Evolutionary conservation across 148 eudicot genomes (phyloP), one percentile per base, ranked within the genome.

Genomic region (Rhododendron ovatum): DNA sequence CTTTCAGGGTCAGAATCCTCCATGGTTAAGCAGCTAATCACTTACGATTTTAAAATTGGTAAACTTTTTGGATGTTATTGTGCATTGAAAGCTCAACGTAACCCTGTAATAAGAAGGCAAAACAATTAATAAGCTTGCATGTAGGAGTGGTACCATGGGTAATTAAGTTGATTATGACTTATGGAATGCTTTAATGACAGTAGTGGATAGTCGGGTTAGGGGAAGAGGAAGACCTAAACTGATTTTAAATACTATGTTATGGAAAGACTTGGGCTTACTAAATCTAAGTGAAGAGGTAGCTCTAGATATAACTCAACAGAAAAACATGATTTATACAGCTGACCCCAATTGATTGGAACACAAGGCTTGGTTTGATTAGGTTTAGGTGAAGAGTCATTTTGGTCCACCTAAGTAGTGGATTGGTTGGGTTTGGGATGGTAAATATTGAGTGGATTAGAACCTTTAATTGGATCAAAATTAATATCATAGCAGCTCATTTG

Each of bases 1-100:
- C 75, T 80, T 80, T 80, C 84, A 22, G 45, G 17, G n/a, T 30
- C 82, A 48, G 39, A 67, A 43, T 11, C 67, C 24, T 65, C 87
- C 87, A 86, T 86, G 13, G 8, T 79, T 11, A 3, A 17, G 18
- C 22, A 7, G 24, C 59, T 30, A 15, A 53, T 1, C 67, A 81
- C 83, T 33, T 8, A 1, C 14, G 20, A 77, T 41, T 77, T 39
- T 43, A 41, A 9, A 22, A 77, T 41, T 69, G 22, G 48, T 18
- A 3, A 41, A 39, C 6, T 78, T 13, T 10, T 79, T 48, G 37
- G 14, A 79, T 45, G 37, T 48, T 14, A 20, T 79, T 4, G 57
- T 79, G 22, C n/a, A 22, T 3, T 48, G 82, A 47, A n/a, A 79
- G 55, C 30, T 48, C 82, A 79, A 14, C 14, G 13, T 79, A 43